Evolutionary conservation across 2,329 filamentous ascomycete species (phyloP).

Genomic region (Ophiobolus disseminans): DNA sequence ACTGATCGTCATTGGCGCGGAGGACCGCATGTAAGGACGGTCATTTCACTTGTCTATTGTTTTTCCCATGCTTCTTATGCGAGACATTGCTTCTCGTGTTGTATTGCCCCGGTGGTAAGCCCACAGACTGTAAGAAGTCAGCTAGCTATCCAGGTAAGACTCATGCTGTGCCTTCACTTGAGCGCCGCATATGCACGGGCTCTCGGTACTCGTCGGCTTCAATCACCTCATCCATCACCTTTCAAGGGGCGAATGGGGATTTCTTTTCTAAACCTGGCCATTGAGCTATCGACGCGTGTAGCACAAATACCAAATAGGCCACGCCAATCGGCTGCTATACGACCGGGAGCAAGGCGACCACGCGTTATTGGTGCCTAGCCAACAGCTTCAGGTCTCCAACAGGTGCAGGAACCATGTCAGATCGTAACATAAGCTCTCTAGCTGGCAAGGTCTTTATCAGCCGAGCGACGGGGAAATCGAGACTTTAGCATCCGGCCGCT

Average conservation of each 20-base stretch:
- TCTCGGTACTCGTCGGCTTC: slow-evolving; percentile 38
- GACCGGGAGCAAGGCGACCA: no score
- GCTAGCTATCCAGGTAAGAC: slow-evolving; percentile 36
- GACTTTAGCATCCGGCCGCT: slow-evolving; percentile 26
- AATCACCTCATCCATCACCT: slow-evolving; percentile 22
- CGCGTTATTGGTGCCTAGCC: slow-evolving; percentile 14
- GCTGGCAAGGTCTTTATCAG: slow-evolving; percentile 16
- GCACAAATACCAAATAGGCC: slow-evolving; percentile 35
- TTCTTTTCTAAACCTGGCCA: slow-evolving; percentile 32
- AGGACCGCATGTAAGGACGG: slow-evolving; percentile 27
- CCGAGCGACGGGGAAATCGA: slow-evolving; percentile 26
- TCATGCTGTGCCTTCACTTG: slow-evolving; percentile 38
- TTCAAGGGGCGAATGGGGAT: slow-evolving; percentile 22
- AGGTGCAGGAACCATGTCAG: slow-evolving; percentile 18
- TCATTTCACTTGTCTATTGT: slow-evolving; percentile 39
- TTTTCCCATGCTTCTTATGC: slow-evolving; percentile 36
- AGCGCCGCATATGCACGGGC: slow-evolving; percentile 37
- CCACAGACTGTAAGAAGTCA: slow-evolving; percentile 28
- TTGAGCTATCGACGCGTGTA: slow-evolving; percentile 25
- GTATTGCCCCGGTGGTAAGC: slow-evolving; percentile 39
- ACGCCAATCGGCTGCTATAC: slow-evolving; percentile 12
- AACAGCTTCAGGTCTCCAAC: slow-evolving; percentile 13
- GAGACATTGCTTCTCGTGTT: slow-evolving; percentile 40
- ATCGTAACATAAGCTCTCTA: slow-evolving; percentile 6
- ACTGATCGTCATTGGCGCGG: slow-evolving; percentile 41